Conservation (phyloP, 2,329 filamentous ascomycete genomes). For the Colletotrichum sp. region DNA sequence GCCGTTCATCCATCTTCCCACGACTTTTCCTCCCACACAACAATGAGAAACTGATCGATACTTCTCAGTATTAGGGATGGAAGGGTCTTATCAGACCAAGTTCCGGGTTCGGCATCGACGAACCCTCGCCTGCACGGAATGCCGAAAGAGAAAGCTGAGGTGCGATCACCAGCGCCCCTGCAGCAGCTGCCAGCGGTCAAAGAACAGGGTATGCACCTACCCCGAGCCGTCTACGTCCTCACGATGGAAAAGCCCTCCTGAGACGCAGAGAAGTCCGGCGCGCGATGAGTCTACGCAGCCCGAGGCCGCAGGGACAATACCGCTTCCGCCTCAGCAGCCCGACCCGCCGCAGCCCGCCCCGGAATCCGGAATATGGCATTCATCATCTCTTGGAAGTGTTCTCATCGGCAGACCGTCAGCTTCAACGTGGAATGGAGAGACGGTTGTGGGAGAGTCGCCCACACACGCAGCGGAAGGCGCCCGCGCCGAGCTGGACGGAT, state of each 20-base stretch:
- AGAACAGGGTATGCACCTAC: conserved; percentile 60
- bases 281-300: background rate
- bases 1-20: background rate
- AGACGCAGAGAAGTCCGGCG: background rate
- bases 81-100: background rate
- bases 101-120: conserved; percentile 33
- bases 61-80: background rate
- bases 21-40: background rate
- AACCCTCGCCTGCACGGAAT: conserved; percentile 58
- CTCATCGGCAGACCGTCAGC: background rate
- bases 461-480: background rate
- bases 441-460: background rate
- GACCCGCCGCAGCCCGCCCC: background rate
- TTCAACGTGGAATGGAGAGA: background rate
- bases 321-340: background rate
- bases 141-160: conserved; percentile 64
- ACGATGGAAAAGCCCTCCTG: conserved; percentile 26
- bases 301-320: background rate
- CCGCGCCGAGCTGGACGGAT: background rate
- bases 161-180: conserved; percentile 66
- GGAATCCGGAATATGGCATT: background rate
- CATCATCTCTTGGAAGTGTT: background rate
- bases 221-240: conserved; percentile 28
- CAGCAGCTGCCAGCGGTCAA: conserved; percentile 61
- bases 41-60: background rate